Percentiles rank a stretch among this genome's conserved stretches.
These are phyloP conservation scores for Xylaria polymorpha DNA, from an alignment of 2,329 filamentous ascomycete species.

Conservation along the genomic window DNA sequence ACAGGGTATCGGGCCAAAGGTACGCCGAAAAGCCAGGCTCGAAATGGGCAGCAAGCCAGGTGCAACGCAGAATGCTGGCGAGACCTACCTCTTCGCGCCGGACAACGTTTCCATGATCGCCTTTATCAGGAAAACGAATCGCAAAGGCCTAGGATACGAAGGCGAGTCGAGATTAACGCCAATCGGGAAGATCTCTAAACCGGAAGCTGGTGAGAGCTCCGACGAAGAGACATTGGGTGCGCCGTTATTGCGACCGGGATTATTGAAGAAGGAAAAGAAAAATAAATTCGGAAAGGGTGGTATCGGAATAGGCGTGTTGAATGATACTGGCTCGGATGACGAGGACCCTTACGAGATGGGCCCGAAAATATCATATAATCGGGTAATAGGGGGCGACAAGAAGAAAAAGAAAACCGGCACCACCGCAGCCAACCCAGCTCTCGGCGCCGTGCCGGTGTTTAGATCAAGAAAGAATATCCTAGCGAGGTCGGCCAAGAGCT, in stretches of 20 bases:
- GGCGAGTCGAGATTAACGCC: constrained; percentile 66
- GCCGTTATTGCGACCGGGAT: constrained; percentile 45
- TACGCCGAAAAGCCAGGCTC: constrained; percentile 78
- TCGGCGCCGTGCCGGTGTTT: constrained; percentile 78
- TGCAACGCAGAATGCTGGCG: constrained; percentile 54
- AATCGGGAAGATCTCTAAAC: constrained; percentile 45
- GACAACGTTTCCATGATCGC: constrained; percentile 78
- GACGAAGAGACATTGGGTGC: constrained; percentile 61
- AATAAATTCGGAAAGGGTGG: constrained; percentile 67
- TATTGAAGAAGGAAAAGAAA: constrained; percentile 61
- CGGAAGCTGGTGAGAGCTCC: constrained; percentile 51
- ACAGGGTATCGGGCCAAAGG: constrained; percentile 90
- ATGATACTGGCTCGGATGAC: constrained; percentile 94
- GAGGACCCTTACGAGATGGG: constrained; percentile 95
- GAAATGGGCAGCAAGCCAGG: constrained; percentile 58
- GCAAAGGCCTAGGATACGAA: constrained; percentile 75
- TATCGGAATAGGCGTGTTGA: constrained; percentile 88
- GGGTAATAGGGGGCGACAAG: constrained; percentile 82
- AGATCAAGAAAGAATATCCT: constrained; percentile 72
- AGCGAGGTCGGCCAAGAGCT: constrained; percentile 56
- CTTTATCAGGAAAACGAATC: constrained; percentile 73
- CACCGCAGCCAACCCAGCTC: constrained; percentile 69
- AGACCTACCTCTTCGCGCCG: constrained; percentile 83
- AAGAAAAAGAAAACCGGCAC: constrained; percentile 74
- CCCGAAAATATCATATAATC: constrained; percentile 88